Evolutionary conservation across 139 green algal species (phyloP).

Genomic region (Chlorella sp.): DNA sequence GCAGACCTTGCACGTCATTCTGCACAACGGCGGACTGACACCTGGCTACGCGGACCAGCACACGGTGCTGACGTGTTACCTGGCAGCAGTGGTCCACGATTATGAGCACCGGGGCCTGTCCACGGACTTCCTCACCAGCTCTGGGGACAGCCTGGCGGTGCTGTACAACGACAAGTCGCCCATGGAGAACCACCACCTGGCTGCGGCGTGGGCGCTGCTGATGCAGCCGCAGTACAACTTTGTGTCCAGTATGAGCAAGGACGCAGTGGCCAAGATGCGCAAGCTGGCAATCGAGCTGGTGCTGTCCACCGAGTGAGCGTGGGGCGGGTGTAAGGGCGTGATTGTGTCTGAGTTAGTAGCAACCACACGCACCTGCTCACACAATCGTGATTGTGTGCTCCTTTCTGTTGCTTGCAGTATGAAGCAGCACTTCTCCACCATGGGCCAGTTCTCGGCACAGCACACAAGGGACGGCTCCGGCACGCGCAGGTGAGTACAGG

Average conservation of each 20-base stretch:
- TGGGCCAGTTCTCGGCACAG: not conserved
- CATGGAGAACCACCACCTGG: slow-evolving; percentile 50
- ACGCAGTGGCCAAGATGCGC: slow-evolving; percentile 14
- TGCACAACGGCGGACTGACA: slow-evolving; percentile 14
- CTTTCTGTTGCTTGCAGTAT: not conserved
- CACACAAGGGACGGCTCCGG: no score
- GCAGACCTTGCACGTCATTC: slow-evolving; percentile 21
- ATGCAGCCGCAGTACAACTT: slow-evolving; percentile 27
- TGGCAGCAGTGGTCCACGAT: slow-evolving; percentile 21
- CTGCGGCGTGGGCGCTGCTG: slow-evolving; percentile 20
- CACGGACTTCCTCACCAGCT: slow-evolving; percentile 30
- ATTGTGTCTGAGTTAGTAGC: not conserved
- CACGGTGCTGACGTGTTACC: slow-evolving; percentile 33
- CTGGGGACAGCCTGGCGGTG: slow-evolving; percentile 18
- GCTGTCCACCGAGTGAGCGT: slow-evolving; percentile 34
- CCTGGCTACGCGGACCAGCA: slow-evolving; percentile 31
- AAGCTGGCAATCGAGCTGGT: slow-evolving; percentile 44
- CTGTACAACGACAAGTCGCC: slow-evolving; percentile 37
- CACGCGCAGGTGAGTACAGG: no score
- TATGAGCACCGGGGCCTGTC: slow-evolving; percentile 16
- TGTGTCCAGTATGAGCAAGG: slow-evolving; percentile 16
- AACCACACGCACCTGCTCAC: not conserved
- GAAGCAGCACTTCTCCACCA: not conserved
- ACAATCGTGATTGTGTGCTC: not conserved
- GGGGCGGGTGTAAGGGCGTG: not conserved